These are phyloP conservation scores for Colletotrichum tropicicola DNA, from an alignment of 2,329 filamentous ascomycete genomes.

Conservation along the genomic window DNA sequence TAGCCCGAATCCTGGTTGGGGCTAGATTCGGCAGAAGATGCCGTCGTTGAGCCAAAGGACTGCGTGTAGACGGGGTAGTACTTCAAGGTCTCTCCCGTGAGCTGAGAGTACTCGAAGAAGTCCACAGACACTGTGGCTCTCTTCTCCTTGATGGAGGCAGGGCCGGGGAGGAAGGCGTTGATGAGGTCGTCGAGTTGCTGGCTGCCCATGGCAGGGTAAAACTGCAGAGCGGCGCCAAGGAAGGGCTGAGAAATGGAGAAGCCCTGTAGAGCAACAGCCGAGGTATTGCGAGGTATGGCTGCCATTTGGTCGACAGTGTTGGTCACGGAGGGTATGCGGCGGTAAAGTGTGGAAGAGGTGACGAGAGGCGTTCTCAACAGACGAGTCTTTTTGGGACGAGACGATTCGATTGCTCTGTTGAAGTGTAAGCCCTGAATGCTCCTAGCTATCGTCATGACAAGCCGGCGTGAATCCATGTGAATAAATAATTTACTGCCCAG, in stretches of 20 bases:
- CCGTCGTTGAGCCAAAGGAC: slow-evolving; percentile 40
- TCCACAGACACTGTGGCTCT: slow-evolving; percentile 65
- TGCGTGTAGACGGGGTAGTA: slow-evolving; percentile 63
- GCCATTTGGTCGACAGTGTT: slow-evolving; percentile 37
- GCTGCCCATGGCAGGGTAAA: slow-evolving; percentile 72
- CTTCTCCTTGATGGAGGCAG: slow-evolving; percentile 65
- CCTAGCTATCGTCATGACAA: background rate
- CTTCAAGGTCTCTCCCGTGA: slow-evolving; percentile 67
- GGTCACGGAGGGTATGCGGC: background rate
- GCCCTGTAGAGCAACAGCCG: slow-evolving; percentile 50
- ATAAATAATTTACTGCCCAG: too few species aligned
- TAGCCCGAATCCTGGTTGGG: slow-evolving; percentile 55
- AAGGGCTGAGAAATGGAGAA: slow-evolving; percentile 69
- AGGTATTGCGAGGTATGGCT: slow-evolving; percentile 46
- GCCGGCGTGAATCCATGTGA: background rate
- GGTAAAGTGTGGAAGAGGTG: background rate
- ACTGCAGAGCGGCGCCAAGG: slow-evolving; percentile 66
- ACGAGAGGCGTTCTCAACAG: background rate
- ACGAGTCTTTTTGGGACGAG: background rate
- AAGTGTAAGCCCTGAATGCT: background rate
- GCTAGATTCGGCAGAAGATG: slow-evolving; percentile 56
- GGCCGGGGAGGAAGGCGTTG: slow-evolving; percentile 64
- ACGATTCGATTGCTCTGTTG: background rate
- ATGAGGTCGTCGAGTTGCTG: slow-evolving; percentile 69
- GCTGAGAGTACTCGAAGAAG: slow-evolving; percentile 62